A percentile compares a stretch with the other conserved stretches of the same genome.
phyloP scores from a whole-genome alignment of 2,329 filamentous ascomycete species.

The Penicillium olsonii region DNA sequence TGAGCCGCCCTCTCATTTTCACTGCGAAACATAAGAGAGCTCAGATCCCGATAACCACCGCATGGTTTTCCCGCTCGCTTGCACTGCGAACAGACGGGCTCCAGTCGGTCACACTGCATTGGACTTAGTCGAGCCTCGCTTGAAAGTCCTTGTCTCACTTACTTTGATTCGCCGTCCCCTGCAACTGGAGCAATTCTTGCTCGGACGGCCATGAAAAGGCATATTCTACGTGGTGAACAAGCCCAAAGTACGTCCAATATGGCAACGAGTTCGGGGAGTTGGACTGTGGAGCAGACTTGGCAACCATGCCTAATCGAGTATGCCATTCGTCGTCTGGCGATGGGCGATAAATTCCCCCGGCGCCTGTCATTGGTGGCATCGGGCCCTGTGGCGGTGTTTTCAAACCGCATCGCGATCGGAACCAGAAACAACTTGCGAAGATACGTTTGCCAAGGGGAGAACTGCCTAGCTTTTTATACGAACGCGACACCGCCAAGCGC shows the following conservation, averaged over 20 bases:
- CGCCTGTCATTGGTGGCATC: background rate
- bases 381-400: background rate
- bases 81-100: conserved; percentile 35
- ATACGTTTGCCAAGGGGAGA: background rate
- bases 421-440: background rate
- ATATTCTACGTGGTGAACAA: conserved; percentile 10
- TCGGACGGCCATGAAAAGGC: conserved; percentile 29
- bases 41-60: conserved; percentile 33
- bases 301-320: conserved; percentile 16
- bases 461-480: background rate
- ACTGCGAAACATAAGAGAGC: conserved; percentile 29
- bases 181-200: conserved; percentile 27
- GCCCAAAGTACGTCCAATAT: conserved; percentile 5
- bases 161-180: conserved; percentile 30
- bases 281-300: conserved; percentile 2
- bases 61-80: conserved; percentile 31
- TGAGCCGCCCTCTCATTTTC: conserved; percentile 30
- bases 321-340: conserved; percentile 8
- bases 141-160: background rate
- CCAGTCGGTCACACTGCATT: conserved; percentile 31
- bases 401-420: background rate
- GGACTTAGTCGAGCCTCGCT: conserved; percentile 1
- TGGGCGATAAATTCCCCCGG: background rate
- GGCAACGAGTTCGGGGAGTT: conserved; percentile 21
- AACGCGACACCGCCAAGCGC: background rate